phyloP scores from a whole-genome alignment of 2,329 filamentous ascomycete species.

The Chrysoporthe puriensis region DNA sequence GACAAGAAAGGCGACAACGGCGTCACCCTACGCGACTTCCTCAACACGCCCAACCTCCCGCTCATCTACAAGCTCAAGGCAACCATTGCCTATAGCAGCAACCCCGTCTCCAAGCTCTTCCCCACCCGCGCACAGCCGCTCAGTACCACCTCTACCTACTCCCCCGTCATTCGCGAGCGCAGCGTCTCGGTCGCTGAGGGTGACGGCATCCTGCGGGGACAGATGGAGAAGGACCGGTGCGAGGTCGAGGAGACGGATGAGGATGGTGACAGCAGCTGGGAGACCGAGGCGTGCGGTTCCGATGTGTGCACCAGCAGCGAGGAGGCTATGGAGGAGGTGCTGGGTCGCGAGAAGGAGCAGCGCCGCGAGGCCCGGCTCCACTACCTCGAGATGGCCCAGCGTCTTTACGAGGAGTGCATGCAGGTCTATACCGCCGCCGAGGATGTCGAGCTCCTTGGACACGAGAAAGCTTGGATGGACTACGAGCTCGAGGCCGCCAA shows the following conservation, averaged over 20 bases:
- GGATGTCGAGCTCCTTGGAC: conserved; percentile 6
- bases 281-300: background rate
- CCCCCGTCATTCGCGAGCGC: background rate
- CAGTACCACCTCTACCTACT: background rate
- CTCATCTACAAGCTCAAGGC: conserved; percentile 15
- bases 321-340: background rate
- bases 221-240: background rate
- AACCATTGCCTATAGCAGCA: conserved; percentile 14
- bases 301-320: background rate
- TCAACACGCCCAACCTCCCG: conserved; percentile 10
- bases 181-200: background rate
- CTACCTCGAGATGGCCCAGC: conserved; percentile 3
- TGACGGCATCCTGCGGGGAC: background rate
- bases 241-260: background rate
- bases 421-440: background rate
- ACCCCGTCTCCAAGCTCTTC: background rate
- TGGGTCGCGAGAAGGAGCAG: background rate
- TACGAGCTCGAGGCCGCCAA: conserved; percentile 1
- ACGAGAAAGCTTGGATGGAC: conserved; percentile 11
- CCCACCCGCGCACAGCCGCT: background rate
- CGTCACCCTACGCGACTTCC: conserved; percentile 3
- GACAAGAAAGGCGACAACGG: background rate
- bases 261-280: background rate
- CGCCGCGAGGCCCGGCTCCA: conserved; percentile 2
- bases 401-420: background rate